Conservation (phyloP, 2,329 filamentous ascomycete genomes). For the Alternaria sp. region DNA sequence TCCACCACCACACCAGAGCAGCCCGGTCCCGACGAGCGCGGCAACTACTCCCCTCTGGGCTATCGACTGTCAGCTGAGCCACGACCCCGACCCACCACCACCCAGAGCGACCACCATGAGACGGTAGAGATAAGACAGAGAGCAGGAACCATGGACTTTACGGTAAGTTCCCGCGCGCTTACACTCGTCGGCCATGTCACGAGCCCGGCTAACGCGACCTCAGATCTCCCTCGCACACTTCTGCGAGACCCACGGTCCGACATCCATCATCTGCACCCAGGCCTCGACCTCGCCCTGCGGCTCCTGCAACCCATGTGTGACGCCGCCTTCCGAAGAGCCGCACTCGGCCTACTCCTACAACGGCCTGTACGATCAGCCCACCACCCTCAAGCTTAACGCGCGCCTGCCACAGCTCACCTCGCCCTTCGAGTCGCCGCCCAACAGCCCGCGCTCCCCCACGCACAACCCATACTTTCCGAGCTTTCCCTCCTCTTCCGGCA, state of each 20-base stretch:
- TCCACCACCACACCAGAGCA: conserved; percentile 22
- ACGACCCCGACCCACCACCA: conserved; percentile 33
- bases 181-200: conserved; percentile 3
- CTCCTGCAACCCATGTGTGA: conserved; percentile 58
- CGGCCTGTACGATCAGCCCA: conserved; percentile 43
- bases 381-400: conserved; percentile 40
- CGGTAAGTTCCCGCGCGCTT: conserved; percentile 42
- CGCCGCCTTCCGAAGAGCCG: conserved; percentile 49
- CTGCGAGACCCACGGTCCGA: conserved; percentile 68
- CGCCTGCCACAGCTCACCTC: conserved; percentile 43
- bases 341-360: conserved; percentile 42
- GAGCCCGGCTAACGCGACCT: conserved; percentile 5
- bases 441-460: conserved; percentile 47
- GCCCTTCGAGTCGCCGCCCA: conserved; percentile 51
- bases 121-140: conserved; percentile 34
- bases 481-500: conserved; percentile 38
- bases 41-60: conserved; percentile 31
- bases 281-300: conserved; percentile 61
- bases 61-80: conserved; percentile 44
- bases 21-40: conserved; percentile 22
- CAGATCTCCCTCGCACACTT: conserved; percentile 69
- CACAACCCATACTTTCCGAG: conserved; percentile 60
- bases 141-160: conserved; percentile 49
- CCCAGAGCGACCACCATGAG: conserved; percentile 36
- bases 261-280: conserved; percentile 67